Percentiles rank a stretch among this genome's conserved stretches.
These are phyloP conservation scores for Juglanconis sp. DNA, from an alignment of 2,329 filamentous ascomycete genomes.

Conservation along the genomic window DNA sequence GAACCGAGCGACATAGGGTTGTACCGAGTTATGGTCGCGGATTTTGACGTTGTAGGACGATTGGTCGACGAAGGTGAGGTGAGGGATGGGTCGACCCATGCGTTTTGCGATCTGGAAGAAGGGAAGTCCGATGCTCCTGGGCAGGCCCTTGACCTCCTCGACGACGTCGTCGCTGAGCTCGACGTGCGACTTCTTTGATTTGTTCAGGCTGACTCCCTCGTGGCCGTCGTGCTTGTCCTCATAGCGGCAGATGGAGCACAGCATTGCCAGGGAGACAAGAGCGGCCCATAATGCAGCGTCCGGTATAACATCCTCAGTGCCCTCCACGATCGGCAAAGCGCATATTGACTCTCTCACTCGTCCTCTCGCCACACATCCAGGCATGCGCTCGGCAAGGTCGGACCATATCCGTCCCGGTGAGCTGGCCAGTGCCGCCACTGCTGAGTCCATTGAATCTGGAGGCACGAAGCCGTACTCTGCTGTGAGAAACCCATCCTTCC, in stretches of 20 bases:
- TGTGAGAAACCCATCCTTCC: slow-evolving; percentile 51
- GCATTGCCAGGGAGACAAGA: slow-evolving; percentile 48
- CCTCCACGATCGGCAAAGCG: slow-evolving; percentile 45
- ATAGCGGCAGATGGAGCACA: slow-evolving; percentile 52
- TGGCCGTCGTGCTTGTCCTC: slow-evolving; percentile 50
- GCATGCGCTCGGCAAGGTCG: slow-evolving; percentile 52
- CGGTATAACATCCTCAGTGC: slow-evolving; percentile 46
- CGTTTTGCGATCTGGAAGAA: slow-evolving; percentile 48
- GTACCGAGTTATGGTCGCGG: slow-evolving; percentile 43
- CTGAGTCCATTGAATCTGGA: slow-evolving; percentile 46
- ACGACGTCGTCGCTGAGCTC: slow-evolving; percentile 49
- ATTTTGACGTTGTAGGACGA: slow-evolving; percentile 52
- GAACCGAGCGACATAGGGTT: slow-evolving; percentile 49
- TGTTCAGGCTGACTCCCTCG: slow-evolving; percentile 41
- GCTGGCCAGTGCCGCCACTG: slow-evolving; percentile 39
- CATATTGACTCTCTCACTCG: slow-evolving; percentile 49
- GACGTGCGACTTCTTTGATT: slow-evolving; percentile 33
- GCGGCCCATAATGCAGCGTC: slow-evolving; percentile 52
- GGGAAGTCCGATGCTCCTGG: slow-evolving; percentile 45
- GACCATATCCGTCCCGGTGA: slow-evolving; percentile 53
- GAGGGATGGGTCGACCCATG: slow-evolving; percentile 50
- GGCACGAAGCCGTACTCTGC: slow-evolving; percentile 51
- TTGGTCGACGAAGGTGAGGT: slow-evolving; percentile 52
- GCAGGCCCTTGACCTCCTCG: slow-evolving; percentile 47
- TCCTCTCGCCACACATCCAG: slow-evolving; percentile 47